Evolutionary conservation across 495 filamentous ascomycete genomes (phyloP), one percentile per base, ranked within the genome.

Genomic region (Aspergillus bridgeri): DNA sequence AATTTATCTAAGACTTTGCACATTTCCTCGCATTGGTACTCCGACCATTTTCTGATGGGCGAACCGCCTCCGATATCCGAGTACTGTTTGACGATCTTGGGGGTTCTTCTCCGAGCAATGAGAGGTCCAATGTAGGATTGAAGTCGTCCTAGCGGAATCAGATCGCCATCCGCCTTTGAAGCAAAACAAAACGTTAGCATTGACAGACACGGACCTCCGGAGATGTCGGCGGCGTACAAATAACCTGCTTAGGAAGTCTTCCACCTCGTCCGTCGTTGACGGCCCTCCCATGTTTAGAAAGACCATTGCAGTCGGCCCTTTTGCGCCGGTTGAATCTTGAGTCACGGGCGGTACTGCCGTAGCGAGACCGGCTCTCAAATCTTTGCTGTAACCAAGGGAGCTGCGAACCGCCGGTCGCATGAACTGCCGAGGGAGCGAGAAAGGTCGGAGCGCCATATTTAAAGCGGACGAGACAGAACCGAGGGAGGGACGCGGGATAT

Each of bases 201-300:
- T 15, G 42, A 23, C 20, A 25, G 9, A 18, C 27, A 3, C 27
- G 21, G 0, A 8, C 25, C 19, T 47, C 17, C 7, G 7, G 18
- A 47, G 44, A 47, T 1, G 44, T 20, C 21, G 48, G 24, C 15
- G 44, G 73, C 81, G 57, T 81, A 92, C 95, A 74, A 99, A 99
- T 65, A 99, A 73, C 64, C 91, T 83, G 74, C 87, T 94, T n/a
- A 99, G 80, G 63, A 98, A 99, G 68, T 87, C 85, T 57, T 86
- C 86, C 19, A 99, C 95, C 77, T 98, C 91, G 55, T 86, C 79
- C 11, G 86, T 85, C 6, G 89, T 96, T 15, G 91, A 91, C 6
- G 95, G 95, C 9, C 95, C 95, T 54, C 95, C 95, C 95, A 99
- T 99, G 75, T 99, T 99, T 71, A 99, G 82, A 60, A 99, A 96